phyloP scores from a whole-genome alignment of 2,329 filamentous ascomycete species.

The Ambrosiella cleistominuta region DNA sequence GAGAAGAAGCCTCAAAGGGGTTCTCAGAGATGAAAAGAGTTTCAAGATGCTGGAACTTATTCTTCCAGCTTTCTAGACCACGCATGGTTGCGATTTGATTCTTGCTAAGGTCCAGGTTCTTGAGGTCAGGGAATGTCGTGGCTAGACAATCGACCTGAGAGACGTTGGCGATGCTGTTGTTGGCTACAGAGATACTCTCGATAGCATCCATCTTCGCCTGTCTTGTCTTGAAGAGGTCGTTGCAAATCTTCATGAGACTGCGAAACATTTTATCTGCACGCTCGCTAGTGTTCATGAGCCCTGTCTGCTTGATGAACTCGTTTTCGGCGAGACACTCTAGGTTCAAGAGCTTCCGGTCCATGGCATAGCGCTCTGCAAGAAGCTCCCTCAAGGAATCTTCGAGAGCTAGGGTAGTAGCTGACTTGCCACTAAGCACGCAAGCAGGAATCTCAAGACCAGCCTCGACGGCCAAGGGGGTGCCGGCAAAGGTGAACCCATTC shows the following conservation, averaged over 20 bases:
- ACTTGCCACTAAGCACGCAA: constrained; percentile 19
- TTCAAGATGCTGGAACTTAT: constrained; percentile 61
- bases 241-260: constrained; percentile 74
- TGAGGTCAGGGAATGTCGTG: constrained; percentile 64
- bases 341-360: constrained; percentile 56
- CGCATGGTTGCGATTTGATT: constrained; percentile 58
- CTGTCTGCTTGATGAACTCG: constrained; percentile 50
- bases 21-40: constrained; percentile 67
- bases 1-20: constrained; percentile 44
- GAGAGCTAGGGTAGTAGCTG: constrained; percentile 38
- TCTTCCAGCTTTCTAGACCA: constrained; percentile 56
- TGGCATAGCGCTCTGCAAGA: constrained; percentile 56
- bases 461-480: constrained; percentile 31
- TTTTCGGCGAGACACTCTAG: constrained; percentile 65
- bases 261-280: constrained; percentile 78
- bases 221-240: constrained; percentile 54
- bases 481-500: constrained; percentile 52
- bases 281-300: constrained; percentile 54
- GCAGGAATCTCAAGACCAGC: constrained; percentile 2
- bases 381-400: constrained; percentile 53
- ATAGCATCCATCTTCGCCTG: constrained; percentile 63
- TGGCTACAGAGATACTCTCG: constrained; percentile 61
- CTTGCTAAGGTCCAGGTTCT: constrained; percentile 74
- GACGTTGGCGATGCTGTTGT: constrained; percentile 62
- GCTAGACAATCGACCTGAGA: constrained; percentile 56